Base-by-base conservation (phyloP, 345 rosid species). In the Toxicodendron radicans region DNA sequence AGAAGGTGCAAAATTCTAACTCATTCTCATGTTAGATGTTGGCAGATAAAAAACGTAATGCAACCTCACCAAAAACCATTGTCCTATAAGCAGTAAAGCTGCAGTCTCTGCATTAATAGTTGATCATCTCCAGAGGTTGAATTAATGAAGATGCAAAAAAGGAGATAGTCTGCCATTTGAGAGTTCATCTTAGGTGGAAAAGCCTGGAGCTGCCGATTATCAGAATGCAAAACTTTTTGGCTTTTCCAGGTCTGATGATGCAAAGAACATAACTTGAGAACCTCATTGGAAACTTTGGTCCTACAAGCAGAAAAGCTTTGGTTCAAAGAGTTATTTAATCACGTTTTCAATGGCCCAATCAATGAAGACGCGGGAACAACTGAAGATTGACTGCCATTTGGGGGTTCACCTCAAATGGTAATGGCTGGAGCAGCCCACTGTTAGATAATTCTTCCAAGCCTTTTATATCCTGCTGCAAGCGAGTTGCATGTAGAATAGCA, bases 371-470 rank as follows among this genome's bases (percentile, higher is more conserved):
- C 20, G 78, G 61, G 52, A 81, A 79, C 70, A 73, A 41, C 53
- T 57, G 72, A 70, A n/a, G 35, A 76, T 64, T 78, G 13, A 80
- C 79, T 48, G 76, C 83, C 49, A 73, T 30, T 67, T 70, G 83
- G 58, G 79, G 60, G 66, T 82, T 77, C 53, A 58, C 41, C 57
- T 82, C 87, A 17, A 81, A 58, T 66, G 82, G 71, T 59, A 79
- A 75, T 54, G 84, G 83, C 73, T 82, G 87, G 60, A 82, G 83
- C 43, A 79, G 75, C 69, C 90, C 90, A 75, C 71, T 80, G 58
- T 75, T 82, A 32, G 90, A 86, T 78, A 84, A 79, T 66, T 80
- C 90, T 80, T 86, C 87, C 80, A 83, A 59, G 61, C 86, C 77
- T 79, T 81, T 85, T 76, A 85, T 77, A 43, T 85, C 86, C 63